Base-by-base conservation (phyloP, 441 rosid genomes). In the Brassica hybrid region DNA sequence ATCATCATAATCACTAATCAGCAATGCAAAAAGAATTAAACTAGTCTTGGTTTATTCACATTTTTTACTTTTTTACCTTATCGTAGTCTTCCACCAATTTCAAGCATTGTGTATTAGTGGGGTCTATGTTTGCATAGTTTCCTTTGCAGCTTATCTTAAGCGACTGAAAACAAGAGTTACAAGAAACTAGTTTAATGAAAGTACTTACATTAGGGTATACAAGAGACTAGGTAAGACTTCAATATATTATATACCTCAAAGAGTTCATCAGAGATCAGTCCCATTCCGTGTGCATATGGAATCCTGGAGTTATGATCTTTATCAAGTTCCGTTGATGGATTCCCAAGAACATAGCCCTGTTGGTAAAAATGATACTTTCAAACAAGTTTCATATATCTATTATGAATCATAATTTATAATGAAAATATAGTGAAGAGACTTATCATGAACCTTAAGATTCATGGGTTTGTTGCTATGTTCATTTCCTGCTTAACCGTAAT, bases 291-390 rank as follows among this genome's bases (percentile, higher is more conserved):
- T 64, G 81, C 81, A 73, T 32, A 88, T 32, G 82, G 84, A 68
- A 88, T 62, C 12, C 4, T 38, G 2, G 63, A 48, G 79, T 85
- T 86, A 16, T 2, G 0, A 70, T 86, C 89, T 8, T 67, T 1
- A 30, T 41, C 23, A 60, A 5, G 34, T 3, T 75, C 76, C 7
- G 88, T 83, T 21, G 0, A 0, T 1, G 89, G 86, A 66, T 86
- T 88, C 43, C 89, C 94, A 30, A 90, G 80, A 17, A 88, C 38
- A 79, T 80, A 90, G 54, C 94, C 97, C 97, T 89, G 76, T 52
- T 73, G 72, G 27, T 36, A 50, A 3, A 25, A n/a, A 58, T 32
- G 75, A 60, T 8, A 1, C 1, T 48, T 19, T 57, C 18, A 34
- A 71, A 59, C 19, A 58, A 58, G 34, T 3, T 57, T 57, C 19